Base-by-base conservation (phyloP, 2,329 filamentous ascomycete genomes). In the Thelonectria blattea region DNA sequence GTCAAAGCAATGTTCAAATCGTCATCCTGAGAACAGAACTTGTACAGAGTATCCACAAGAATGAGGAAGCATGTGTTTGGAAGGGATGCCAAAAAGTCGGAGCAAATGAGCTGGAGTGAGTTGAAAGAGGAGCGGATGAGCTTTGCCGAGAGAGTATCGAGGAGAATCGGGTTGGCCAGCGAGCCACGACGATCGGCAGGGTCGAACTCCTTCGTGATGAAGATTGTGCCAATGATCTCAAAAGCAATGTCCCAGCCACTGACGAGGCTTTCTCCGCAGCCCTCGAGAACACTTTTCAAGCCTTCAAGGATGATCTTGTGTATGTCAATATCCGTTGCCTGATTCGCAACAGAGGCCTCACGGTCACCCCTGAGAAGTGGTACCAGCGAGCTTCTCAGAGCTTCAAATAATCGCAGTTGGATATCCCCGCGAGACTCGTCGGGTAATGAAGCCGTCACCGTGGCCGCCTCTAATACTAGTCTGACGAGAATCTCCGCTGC, bases 1-100 rank as follows among this genome's bases (percentile, higher is more conserved):
- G 95, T 98, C 24, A 99, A 81, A 0, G 94, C 94, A 70, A 98
- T 96, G 68, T 99, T 99, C 39, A 99, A 83, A 72, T 99, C 95
- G 66, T 96, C 91, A 65, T 89, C 85, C 74, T 99, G 95, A 0
- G 88, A 90, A 68, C 92, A 93, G 75, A 98, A 99, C 65, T 90
- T 89, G 71, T 92, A 92, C 20, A 99, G 84, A 11, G 93, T 92
- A 77, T 96, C 91, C 62, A 98, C 88, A 15, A 99, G 84, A 60
- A 89, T 86, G 61, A 88, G 83, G 75, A 90, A 91, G 79, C 85
- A 97, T 51, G 81, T 85, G 73, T 86, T 87, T 47, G 86, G 91
- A 58, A 88, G 83, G 7, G 91, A 88, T 14, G 88, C 83, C 34
- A 99, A 78, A 71, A 99, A 99, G 75, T 99, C 95, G 0, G 95